These are phyloP conservation scores for Xylaria polymorpha DNA, from an alignment of 2,329 filamentous ascomycete genomes.

Conservation along the genomic window DNA sequence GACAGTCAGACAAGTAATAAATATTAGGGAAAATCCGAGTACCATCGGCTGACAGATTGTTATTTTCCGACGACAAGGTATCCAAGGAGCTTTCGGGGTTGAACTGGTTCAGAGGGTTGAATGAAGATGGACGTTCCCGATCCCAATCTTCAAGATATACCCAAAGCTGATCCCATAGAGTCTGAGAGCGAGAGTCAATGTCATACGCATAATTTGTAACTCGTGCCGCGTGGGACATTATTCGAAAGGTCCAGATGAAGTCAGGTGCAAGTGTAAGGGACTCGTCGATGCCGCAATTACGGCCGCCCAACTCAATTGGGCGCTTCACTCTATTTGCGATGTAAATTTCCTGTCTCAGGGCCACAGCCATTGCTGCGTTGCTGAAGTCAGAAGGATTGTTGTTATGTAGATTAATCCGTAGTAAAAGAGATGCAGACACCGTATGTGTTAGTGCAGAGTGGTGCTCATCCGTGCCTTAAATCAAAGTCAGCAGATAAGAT, in stretches of 20 bases:
- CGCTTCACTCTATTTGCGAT: constrained; percentile 22
- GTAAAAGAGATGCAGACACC: constrained; percentile 17
- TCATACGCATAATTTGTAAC: constrained; percentile 18
- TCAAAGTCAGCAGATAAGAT: background rate
- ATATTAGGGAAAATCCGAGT: background rate
- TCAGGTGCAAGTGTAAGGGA: constrained; percentile 16
- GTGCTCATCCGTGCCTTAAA: constrained; percentile 12
- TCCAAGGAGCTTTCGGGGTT: background rate
- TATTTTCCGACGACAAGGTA: background rate
- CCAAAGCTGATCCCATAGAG: constrained; percentile 22
- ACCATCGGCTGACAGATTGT: background rate
- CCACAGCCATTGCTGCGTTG: constrained; percentile 16
- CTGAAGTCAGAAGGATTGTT: constrained; percentile 16
- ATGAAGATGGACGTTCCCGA: constrained; percentile 15
- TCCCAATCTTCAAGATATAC: constrained; percentile 17
- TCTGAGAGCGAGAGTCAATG: constrained; percentile 9
- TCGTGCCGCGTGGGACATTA: constrained; percentile 23
- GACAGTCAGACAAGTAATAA: constrained; percentile 4
- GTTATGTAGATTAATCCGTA: constrained; percentile 9
- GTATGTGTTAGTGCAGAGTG: constrained; percentile 17
- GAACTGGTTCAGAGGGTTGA: constrained; percentile 4
- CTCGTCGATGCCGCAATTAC: constrained; percentile 16
- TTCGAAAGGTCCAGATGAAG: constrained; percentile 21
- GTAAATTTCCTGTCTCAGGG: constrained; percentile 18
- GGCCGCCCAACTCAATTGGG: constrained; percentile 18